Evolutionary conservation across 2,329 filamentous ascomycete species (phyloP).

Genomic region (Paradendryphiella salina): DNA sequence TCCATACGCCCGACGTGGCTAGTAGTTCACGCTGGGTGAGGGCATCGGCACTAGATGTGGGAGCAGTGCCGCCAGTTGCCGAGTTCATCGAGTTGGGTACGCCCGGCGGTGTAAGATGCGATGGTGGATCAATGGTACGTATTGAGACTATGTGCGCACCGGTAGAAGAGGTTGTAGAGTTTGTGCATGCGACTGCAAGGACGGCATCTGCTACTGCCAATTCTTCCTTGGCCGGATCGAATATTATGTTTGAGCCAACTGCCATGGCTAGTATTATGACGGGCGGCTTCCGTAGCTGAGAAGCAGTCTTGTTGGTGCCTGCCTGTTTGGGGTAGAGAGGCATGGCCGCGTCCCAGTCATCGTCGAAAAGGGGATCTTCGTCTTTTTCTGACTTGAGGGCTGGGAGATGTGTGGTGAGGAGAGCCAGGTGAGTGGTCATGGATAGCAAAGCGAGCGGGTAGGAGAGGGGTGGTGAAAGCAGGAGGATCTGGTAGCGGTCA

Average conservation of each 20-base stretch:
- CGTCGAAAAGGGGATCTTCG: conserved; percentile 96
- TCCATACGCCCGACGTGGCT: conserved; percentile 75
- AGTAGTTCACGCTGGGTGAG: conserved; percentile 57
- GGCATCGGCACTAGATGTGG: conserved; percentile 46
- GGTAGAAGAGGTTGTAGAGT: conserved; percentile 24
- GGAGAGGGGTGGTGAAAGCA: conserved; percentile 89
- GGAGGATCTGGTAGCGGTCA: conserved; percentile 67
- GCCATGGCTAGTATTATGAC: conserved; percentile 89
- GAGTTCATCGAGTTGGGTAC: conserved; percentile 54
- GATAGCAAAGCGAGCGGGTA: conserved; percentile 93
- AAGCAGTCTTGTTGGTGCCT: conserved; percentile 30
- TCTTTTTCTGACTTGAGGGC: conserved; percentile 84
- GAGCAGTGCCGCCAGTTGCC: conserved; percentile 49
- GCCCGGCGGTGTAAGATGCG: conserved; percentile 53
- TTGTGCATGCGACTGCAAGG: conserved; percentile 77
- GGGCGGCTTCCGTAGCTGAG: conserved; percentile 64
- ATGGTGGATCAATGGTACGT: conserved; percentile 56
- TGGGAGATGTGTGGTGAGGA: conserved; percentile 83
- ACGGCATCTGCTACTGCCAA: conserved; percentile 90
- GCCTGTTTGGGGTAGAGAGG: conserved; percentile 68
- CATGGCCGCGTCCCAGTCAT: conserved; percentile 88
- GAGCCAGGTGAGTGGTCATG: conserved; percentile 88
- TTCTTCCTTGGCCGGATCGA: conserved; percentile 89
- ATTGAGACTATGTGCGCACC: conserved; percentile 49
- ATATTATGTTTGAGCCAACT: conserved; percentile 85